These are phyloP conservation scores for Beauveria bassiana DNA, from an alignment of 2,329 filamentous ascomycete species.

Conservation along the genomic window DNA sequence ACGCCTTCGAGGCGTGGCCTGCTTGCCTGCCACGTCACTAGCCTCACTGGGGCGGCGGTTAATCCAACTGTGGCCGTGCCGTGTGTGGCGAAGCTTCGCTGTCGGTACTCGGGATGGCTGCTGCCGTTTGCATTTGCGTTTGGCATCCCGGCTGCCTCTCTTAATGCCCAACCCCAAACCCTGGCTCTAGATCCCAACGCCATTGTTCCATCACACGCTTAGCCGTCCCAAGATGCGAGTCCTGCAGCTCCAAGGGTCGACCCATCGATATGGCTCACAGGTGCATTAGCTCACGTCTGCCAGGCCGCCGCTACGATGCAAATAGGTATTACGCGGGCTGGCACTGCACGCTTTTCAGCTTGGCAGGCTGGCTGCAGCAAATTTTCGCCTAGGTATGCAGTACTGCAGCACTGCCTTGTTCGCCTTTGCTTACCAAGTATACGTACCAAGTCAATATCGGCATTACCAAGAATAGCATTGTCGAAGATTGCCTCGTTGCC, in stretches of 20 bases:
- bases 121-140: not conserved
- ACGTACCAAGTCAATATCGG: not conserved
- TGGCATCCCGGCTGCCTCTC: slow-evolving; percentile 2
- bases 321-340: not conserved
- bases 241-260: slow-evolving; percentile 1
- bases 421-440: not conserved
- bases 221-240: slow-evolving; percentile 13
- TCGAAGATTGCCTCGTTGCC: not conserved
- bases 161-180: slow-evolving; percentile 8
- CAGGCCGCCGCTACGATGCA: not conserved
- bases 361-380: not conserved
- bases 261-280: not conserved
- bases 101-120: not conserved
- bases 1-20: not conserved
- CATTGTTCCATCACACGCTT: not conserved
- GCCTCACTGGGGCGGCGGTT: slow-evolving; percentile 25
- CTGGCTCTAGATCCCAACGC: slow-evolving; percentile 17
- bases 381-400: not conserved
- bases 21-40: slow-evolving; percentile 37
- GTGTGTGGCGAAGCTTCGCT: slow-evolving; percentile 31
- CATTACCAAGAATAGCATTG: slow-evolving; percentile 5
- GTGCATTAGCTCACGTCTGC: not conserved
- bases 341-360: slow-evolving; percentile 2
- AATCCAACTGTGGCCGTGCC: slow-evolving; percentile 13
- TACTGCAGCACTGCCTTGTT: not conserved